Conservation (phyloP, 2,329 filamentous ascomycete species). For the Xylaria polymorpha region DNA sequence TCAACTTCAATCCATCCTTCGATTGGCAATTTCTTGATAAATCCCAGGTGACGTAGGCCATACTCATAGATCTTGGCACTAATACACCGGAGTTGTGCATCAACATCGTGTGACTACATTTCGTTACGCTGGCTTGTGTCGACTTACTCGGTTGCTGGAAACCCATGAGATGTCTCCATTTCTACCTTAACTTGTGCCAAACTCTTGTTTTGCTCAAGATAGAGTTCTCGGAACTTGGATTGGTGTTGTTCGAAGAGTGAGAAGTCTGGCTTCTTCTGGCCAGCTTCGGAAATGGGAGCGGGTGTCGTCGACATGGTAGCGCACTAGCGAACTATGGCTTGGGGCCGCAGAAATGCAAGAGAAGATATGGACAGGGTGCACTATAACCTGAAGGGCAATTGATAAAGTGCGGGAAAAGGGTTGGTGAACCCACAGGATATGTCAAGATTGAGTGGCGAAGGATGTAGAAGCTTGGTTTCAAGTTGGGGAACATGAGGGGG, state of each 20-base stretch:
- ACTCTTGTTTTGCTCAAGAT: constrained; percentile 13
- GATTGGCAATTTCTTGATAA: constrained; percentile 16
- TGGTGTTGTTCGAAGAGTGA: constrained; percentile 1
- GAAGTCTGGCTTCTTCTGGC: constrained; percentile 3
- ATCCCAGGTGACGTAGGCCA: constrained; percentile 1
- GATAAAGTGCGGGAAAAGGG: neutral
- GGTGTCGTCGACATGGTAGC: neutral
- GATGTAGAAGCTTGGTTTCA: neutral
- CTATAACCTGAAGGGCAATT: neutral
- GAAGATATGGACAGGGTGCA: neutral
- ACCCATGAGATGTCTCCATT: constrained; percentile 9
- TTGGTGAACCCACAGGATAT: neutral
- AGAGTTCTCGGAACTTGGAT: constrained; percentile 9
- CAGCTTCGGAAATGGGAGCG: neutral
- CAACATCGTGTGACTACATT: neutral
- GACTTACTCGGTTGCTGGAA: constrained; percentile 12
- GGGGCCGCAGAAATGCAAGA: too few species aligned
- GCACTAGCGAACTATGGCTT: too few species aligned
- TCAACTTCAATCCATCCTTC: constrained; percentile 13
- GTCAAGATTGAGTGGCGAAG: neutral
- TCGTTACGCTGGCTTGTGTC: neutral
- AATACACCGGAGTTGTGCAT: neutral
- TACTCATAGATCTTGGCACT: constrained; percentile 18
- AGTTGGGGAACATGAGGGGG: neutral
- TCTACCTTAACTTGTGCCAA: constrained; percentile 15